Evolutionary conservation across 306 rosid genomes (phyloP).

Genomic region (Cicer chorassanicum): DNA sequence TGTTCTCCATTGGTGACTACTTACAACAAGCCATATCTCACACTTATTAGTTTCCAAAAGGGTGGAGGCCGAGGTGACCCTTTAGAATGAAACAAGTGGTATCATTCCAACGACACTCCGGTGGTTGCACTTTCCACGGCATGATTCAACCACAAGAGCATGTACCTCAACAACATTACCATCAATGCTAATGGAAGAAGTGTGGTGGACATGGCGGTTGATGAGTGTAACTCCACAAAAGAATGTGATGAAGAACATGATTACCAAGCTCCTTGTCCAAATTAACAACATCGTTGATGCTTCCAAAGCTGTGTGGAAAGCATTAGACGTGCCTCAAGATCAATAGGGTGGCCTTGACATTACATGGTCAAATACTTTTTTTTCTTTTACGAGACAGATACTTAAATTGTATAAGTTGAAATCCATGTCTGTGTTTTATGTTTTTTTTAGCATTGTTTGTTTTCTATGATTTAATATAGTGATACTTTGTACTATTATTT

Average conservation of each 20-base stretch:
- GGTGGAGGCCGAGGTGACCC: conserved; percentile 21
- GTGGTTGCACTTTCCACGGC: background rate
- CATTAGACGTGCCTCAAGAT: background rate
- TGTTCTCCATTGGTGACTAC: background rate
- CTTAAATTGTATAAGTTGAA: background rate
- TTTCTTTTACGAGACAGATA: too few species aligned
- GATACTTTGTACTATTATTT: background rate
- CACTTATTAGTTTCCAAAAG: conserved; percentile 9
- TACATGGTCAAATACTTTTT: conserved; percentile 10
- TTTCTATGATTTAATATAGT: background rate
- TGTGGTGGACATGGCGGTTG: background rate
- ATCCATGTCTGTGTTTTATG: background rate
- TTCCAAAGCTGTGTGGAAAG: conserved; percentile 1
- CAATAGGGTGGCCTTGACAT: conserved; percentile 11
- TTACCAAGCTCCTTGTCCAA: background rate
- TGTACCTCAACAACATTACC: background rate
- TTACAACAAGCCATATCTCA: background rate
- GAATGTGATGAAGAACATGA: background rate
- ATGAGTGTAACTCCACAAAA: background rate
- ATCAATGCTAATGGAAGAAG: background rate
- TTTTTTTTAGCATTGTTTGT: too few species aligned
- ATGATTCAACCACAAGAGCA: background rate
- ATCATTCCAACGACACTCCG: background rate
- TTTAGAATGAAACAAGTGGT: background rate
- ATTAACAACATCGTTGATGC: conserved; percentile 1